Evolutionary conservation across 116 monocot genomes (phyloP).

Genomic region (Zostera marina): DNA sequence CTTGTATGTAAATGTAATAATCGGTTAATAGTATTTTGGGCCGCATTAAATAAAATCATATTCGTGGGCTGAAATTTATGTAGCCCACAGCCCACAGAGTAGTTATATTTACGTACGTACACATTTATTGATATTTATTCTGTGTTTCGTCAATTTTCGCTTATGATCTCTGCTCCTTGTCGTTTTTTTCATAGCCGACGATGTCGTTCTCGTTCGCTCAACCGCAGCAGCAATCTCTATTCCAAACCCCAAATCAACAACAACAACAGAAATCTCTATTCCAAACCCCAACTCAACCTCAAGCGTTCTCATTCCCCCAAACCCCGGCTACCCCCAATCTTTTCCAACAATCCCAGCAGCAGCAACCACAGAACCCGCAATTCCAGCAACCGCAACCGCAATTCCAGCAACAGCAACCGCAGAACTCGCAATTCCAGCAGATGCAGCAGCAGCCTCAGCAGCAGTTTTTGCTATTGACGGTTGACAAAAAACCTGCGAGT

Average conservation of each 20-base stretch:
- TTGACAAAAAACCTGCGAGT: constrained; percentile 18
- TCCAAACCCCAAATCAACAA: constrained; percentile 8
- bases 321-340: neutral
- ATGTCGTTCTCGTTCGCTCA: constrained; percentile 24
- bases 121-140: no score
- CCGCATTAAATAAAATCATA: no score
- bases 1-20: no score
- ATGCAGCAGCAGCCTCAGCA: constrained; percentile 14
- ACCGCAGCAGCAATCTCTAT: constrained; percentile 5
- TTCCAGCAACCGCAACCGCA: constrained; percentile 9
- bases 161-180: no score
- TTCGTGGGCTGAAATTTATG: no score
- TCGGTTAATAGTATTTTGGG: no score
- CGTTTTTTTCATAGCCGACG: neutral
- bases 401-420: constrained; percentile 14
- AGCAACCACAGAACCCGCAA: constrained; percentile 12
- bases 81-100: no score
- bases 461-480: constrained; percentile 18
- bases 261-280: constrained; percentile 5
- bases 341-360: constrained; percentile 3
- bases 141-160: no score
- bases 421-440: constrained; percentile 11
- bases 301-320: constrained; percentile 5
- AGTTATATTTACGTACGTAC: no score
- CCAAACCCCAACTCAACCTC: constrained; percentile 5